These are phyloP conservation scores for Tolypocladium inflatum DNA, from an alignment of 2,329 filamentous ascomycete species.

Conservation along the genomic window DNA sequence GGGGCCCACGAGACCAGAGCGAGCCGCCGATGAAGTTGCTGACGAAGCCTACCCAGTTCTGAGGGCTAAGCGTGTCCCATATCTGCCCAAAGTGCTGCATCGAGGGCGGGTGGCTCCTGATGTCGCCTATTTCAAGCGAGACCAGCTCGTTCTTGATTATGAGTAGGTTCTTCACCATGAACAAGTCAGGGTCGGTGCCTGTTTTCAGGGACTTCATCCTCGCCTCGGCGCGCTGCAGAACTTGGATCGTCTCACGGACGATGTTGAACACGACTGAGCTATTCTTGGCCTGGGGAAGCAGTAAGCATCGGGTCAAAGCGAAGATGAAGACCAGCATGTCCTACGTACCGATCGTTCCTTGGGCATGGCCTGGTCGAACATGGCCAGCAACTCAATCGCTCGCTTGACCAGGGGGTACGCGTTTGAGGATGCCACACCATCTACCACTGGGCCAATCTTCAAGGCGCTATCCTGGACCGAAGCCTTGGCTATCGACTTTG, in stretches of 20 bases:
- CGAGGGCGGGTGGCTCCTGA: slow-evolving; percentile 36
- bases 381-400: slow-evolving; percentile 46
- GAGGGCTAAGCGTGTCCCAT: slow-evolving; percentile 52
- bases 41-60: slow-evolving; percentile 51
- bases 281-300: slow-evolving; percentile 26
- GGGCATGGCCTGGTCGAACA: slow-evolving; percentile 57
- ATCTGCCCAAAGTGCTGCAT: slow-evolving; percentile 57
- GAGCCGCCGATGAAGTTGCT: slow-evolving; percentile 47
- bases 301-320: slow-evolving; percentile 6
- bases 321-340: too few species aligned
- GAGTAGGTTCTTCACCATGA: slow-evolving; percentile 89
- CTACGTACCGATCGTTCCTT: slow-evolving; percentile 52
- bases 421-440: slow-evolving; percentile 43
- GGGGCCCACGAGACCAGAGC: slow-evolving; percentile 32
- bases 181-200: slow-evolving; percentile 70
- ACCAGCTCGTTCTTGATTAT: slow-evolving; percentile 94
- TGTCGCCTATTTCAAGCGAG: slow-evolving; percentile 81
- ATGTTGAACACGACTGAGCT: slow-evolving; percentile 56
- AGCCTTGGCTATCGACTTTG: slow-evolving; percentile 42
- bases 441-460: slow-evolving; percentile 38
- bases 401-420: slow-evolving; percentile 48
- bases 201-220: slow-evolving; percentile 54
- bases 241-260: slow-evolving; percentile 80
- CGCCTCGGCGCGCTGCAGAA: slow-evolving; percentile 67
- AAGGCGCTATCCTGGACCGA: slow-evolving; percentile 35